Evolutionary conservation across 371 early-diverging fungal genomes (phyloP).

Genomic region (Mucor lusitanicus): DNA sequence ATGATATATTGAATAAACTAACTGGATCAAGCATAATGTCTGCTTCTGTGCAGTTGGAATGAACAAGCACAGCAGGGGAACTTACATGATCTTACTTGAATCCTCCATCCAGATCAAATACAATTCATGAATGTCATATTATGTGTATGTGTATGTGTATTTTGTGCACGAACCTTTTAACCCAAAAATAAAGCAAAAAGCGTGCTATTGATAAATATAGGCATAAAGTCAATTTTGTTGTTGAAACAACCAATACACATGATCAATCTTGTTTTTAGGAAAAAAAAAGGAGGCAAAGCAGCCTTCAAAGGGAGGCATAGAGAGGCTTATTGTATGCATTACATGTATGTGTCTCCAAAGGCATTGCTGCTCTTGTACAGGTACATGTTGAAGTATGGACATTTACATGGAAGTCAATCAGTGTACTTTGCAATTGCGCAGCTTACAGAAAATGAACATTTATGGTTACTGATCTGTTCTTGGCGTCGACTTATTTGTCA

Average conservation of each 20-base stretch:
- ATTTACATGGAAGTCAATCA: not conserved
- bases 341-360: not conserved
- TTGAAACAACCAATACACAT: not conserved
- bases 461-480: not conserved
- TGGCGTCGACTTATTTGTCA: not conserved
- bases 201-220: not conserved
- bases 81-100: not conserved
- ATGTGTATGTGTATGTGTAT: not conserved
- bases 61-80: not conserved
- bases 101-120: not conserved
- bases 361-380: not conserved
- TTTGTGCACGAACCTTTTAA: not conserved
- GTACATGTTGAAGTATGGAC: not conserved
- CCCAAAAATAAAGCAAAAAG: not conserved
- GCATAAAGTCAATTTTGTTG: not conserved
- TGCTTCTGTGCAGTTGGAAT: not conserved
- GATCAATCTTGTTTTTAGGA: not conserved
- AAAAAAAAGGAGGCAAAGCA: not conserved
- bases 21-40: not conserved
- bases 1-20: not conserved
- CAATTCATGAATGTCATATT: not conserved
- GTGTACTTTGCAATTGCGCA: not conserved
- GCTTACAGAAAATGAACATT: not conserved
- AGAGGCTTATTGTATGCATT: not conserved
- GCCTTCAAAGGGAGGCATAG: not conserved